Evolutionary conservation across 2,329 filamentous ascomycete species (phyloP).

Genomic region (Onygenales sp.): DNA sequence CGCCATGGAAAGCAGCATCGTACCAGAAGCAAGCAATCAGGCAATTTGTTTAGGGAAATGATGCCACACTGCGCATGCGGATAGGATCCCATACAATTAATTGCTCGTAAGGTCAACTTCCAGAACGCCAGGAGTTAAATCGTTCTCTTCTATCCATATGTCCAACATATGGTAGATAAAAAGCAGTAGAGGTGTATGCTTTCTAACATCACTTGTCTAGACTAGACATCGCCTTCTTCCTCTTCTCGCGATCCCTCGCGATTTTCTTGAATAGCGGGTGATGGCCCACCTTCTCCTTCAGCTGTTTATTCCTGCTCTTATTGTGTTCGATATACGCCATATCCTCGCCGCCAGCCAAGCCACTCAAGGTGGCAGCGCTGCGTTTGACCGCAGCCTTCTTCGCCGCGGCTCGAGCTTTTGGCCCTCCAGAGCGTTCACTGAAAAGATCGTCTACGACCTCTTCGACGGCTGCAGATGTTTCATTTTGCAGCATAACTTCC

Average conservation of each 20-base stretch:
- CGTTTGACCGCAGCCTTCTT: slow-evolving; percentile 57
- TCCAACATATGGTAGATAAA: background rate
- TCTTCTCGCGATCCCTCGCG: slow-evolving; percentile 51
- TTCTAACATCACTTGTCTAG: background rate
- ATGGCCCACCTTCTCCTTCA: slow-evolving; percentile 53
- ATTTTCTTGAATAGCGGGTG: slow-evolving; percentile 59
- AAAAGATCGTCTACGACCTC: slow-evolving; percentile 61
- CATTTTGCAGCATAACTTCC: slow-evolving; percentile 81
- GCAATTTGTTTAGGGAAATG: too few species aligned
- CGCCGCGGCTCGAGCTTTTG: slow-evolving; percentile 28
- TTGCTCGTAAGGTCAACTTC: too few species aligned
- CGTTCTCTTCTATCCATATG: background rate
- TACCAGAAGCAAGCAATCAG: too few species aligned
- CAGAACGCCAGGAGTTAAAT: background rate
- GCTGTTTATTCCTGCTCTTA: slow-evolving; percentile 58
- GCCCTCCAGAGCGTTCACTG: slow-evolving; percentile 42
- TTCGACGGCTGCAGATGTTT: slow-evolving; percentile 62
- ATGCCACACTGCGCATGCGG: too few species aligned
- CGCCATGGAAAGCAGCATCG: too few species aligned
- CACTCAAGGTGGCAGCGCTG: slow-evolving; percentile 75
- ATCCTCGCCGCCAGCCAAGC: slow-evolving; percentile 82
- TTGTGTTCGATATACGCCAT: slow-evolving; percentile 95
- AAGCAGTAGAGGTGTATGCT: background rate
- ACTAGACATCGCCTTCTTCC: slow-evolving; percentile 36
- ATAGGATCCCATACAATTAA: too few species aligned